phyloP scores from a whole-genome alignment of 208 protist species.

The Acanthamoeba castellanii region DNA sequence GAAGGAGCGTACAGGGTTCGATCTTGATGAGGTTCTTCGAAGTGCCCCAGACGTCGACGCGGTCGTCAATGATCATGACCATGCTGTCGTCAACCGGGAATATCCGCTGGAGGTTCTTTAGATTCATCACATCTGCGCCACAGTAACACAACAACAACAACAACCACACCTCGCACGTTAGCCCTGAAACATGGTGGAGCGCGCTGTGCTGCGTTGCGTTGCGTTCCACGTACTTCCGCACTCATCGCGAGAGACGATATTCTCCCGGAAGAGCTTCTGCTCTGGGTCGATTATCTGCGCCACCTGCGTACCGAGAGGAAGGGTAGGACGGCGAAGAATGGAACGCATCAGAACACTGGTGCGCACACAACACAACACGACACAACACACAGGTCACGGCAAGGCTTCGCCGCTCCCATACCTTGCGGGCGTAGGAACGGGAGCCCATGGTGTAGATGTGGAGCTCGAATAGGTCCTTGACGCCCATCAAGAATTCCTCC shows the following conservation, averaged over 20 bases:
- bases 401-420: not conserved
- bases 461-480: conserved; percentile 83
- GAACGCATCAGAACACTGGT: not conserved
- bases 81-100: conserved; percentile 82
- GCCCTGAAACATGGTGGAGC: not conserved
- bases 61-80: conserved; percentile 84
- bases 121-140: conserved; percentile 5
- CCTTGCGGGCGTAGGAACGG: conserved; percentile 83
- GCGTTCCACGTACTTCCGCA: not conserved
- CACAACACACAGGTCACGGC: not conserved
- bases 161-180: not conserved
- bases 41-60: conserved; percentile 81
- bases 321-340: not conserved
- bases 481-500: conserved; percentile 78
- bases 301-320: not conserved
- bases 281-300: conserved; percentile 75
- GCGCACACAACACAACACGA: not conserved
- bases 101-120: conserved; percentile 76
- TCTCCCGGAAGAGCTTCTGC: conserved; percentile 74
- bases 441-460: conserved; percentile 89
- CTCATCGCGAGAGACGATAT: conserved; percentile 74
- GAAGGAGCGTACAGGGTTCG: conserved; percentile 65
- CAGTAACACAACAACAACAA: not conserved
- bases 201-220: not conserved
- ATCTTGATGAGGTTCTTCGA: conserved; percentile 80